Evolutionary conservation across 805 yeast genomes (phyloP), one percentile per base, ranked within the genome.

Genomic region (Teunomyces tritomae): DNA sequence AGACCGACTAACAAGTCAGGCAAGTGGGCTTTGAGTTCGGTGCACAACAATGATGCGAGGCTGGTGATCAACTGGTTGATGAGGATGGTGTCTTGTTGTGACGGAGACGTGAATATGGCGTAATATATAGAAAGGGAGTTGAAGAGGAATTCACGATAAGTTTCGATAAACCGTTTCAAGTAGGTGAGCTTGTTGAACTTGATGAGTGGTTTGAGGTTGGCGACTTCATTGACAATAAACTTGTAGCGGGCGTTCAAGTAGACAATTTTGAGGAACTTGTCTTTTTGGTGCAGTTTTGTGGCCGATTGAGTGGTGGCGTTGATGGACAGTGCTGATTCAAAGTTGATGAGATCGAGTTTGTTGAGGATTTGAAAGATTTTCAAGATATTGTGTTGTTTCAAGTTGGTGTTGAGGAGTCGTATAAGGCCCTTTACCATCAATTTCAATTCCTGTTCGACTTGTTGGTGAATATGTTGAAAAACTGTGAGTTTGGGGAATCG

Each of bases 61-160:
- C 57, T 68, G 30, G 58, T 57, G n/a, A 72, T 58, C 44, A 68
- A 65, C 45, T 61, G 61, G 45, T 57, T 55, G 17, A 64, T 54
- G 9, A 68, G 49, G 8, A 67, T 43, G 45, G 46, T 55, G 46
- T 33, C 48, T 36, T 59, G 56, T 11, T 55, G 51, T 3, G 57
- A 48, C 16, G 53, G 53, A 9, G 57, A 46, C 41, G 52, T 54
- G 59, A 89, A 87, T 0, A 87, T 78, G 4, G 88, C 79, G 49
- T 76, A 77, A 62, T 77, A 85, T 2, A 84, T 80, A 47, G 86
- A 78, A 2, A 89, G 71, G 0, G 94, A 82, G 26, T 84, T 85
- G 63, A 85, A 87, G 13, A 89, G 81, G 56, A 81, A 86, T 62
- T 91, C 97, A 61, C 99, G 77, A 49, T 89, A 81, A 3, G 88